Percentiles rank a stretch among this genome's conserved stretches.
These are phyloP conservation scores for Myriosclerotinia duriaeana DNA, from an alignment of 2,329 filamentous ascomycete species.

Conservation along the genomic window DNA sequence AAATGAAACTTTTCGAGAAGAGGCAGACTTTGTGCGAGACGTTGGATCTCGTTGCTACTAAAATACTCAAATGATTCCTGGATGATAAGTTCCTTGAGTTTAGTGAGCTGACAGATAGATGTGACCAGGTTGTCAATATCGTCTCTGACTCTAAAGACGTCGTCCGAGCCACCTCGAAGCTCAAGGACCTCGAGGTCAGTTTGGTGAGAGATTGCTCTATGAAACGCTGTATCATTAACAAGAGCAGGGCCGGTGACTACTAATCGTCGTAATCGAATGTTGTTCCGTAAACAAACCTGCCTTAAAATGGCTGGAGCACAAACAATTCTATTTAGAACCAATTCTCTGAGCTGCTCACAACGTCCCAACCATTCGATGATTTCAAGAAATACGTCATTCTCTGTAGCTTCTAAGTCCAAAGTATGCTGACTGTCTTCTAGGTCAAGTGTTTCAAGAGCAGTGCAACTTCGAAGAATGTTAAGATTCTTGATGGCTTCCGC, in stretches of 20 bases:
- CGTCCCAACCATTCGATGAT: conserved; percentile 54
- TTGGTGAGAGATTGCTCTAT: conserved; percentile 53
- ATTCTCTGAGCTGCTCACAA: conserved; percentile 51
- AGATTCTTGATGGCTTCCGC: conserved; percentile 51
- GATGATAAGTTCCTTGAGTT: conserved; percentile 55
- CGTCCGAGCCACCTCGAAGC: conserved; percentile 50
- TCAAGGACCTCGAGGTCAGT: conserved; percentile 47
- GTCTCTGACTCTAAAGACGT: conserved; percentile 44
- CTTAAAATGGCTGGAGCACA: conserved; percentile 54
- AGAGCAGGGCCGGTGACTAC: conserved; percentile 51
- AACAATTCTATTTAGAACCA: conserved; percentile 52
- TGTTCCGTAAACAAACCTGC: conserved; percentile 48
- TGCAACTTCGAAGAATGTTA: conserved; percentile 50
- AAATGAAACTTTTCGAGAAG: conserved; percentile 57
- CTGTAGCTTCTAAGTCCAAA: conserved; percentile 50
- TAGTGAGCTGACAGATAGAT: conserved; percentile 51
- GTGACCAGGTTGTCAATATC: conserved; percentile 51
- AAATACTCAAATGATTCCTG: conserved; percentile 54
- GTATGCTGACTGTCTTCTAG: conserved; percentile 47
- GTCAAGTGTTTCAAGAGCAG: conserved; percentile 49
- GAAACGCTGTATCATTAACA: conserved; percentile 52
- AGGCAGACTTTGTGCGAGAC: conserved; percentile 45
- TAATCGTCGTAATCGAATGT: conserved; percentile 49
- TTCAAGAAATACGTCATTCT: conserved; percentile 53
- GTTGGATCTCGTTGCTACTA: conserved; percentile 49